Percentiles rank a stretch among this genome's conserved stretches.
These are phyloP conservation scores for Sarcodon sp. DNA, from an alignment of 768 basidiomycete species.

Conservation along the genomic window DNA sequence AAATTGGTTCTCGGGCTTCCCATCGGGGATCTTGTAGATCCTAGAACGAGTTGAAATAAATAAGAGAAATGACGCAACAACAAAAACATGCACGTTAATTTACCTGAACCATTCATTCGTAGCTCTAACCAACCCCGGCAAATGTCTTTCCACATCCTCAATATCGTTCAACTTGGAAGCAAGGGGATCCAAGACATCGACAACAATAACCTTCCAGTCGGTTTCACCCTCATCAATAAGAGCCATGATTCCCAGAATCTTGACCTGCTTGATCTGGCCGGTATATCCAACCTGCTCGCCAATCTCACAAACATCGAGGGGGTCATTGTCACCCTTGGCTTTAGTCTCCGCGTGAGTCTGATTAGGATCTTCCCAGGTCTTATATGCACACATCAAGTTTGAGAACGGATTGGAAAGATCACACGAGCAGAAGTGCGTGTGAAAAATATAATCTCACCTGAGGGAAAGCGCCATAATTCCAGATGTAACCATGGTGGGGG, in stretches of 20 bases:
- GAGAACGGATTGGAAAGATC: not conserved
- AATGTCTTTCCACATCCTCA: constrained; percentile 96
- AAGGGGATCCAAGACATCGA: constrained; percentile 91
- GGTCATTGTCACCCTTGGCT: constrained; percentile 98
- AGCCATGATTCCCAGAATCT: constrained; percentile 99
- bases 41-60: constrained; percentile 20
- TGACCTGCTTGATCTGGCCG: constrained; percentile 99
- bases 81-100: too few species aligned
- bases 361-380: constrained; percentile 98
- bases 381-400: not conserved
- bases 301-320: constrained; percentile 99
- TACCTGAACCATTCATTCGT: constrained; percentile 99
- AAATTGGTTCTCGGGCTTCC: constrained; percentile 95
- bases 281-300: constrained; percentile 96
- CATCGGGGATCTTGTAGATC: constrained; percentile 95
- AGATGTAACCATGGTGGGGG: constrained; percentile 99
- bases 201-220: constrained; percentile 99
- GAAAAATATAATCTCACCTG: constrained; percentile 42
- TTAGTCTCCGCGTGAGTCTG: constrained; percentile 90
- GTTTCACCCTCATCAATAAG: constrained; percentile 98
- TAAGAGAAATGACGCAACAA: not conserved
- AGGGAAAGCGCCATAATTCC: constrained; percentile 99
- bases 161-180: constrained; percentile 96
- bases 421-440: not conserved
- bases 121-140: constrained; percentile 91